These are phyloP conservation scores for Aspergillaceae sp. DNA, from an alignment of 2,329 filamentous ascomycete species.

Conservation along the genomic window DNA sequence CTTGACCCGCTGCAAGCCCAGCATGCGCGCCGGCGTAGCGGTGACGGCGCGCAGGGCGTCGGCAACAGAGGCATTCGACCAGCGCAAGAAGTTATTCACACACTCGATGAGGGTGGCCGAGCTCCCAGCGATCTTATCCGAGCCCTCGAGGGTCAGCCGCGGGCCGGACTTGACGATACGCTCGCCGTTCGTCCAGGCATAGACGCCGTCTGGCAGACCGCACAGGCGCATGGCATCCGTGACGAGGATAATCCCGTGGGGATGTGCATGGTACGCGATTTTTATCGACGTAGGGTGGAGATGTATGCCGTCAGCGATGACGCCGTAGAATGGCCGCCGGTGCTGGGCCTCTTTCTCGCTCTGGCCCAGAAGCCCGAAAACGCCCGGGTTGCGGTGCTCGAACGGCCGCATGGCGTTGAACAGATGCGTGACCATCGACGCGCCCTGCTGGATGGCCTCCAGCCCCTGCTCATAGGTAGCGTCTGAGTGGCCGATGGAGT, in stretches of 20 bases:
- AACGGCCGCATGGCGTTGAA: slow-evolving; percentile 92
- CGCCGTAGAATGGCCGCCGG: slow-evolving; percentile 64
- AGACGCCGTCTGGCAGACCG: slow-evolving; percentile 73
- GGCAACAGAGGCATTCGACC: slow-evolving; percentile 32
- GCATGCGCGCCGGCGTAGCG: slow-evolving; percentile 30
- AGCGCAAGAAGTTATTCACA: slow-evolving; percentile 37
- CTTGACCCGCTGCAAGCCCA: slow-evolving; percentile 32
- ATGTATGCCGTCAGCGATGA: slow-evolving; percentile 87
- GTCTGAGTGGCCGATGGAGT: slow-evolving; percentile 78
- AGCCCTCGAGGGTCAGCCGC: slow-evolving; percentile 66
- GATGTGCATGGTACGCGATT: slow-evolving; percentile 80
- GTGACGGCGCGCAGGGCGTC: slow-evolving; percentile 34
- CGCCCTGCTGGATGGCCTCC: slow-evolving; percentile 61
- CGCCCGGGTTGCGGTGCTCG: slow-evolving; percentile 81
- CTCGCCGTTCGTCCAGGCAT: slow-evolving; percentile 73
- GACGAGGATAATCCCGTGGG: slow-evolving; percentile 75
- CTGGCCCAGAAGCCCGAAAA: slow-evolving; percentile 75
- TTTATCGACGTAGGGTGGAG: slow-evolving; percentile 81
- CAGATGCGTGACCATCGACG: slow-evolving; percentile 83
- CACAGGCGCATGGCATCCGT: slow-evolving; percentile 88
- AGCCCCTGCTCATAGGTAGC: slow-evolving; percentile 77
- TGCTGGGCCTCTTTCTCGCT: slow-evolving; percentile 35
- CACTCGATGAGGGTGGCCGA: slow-evolving; percentile 37
- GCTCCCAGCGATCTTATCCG: slow-evolving; percentile 68
- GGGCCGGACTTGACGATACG: slow-evolving; percentile 54